A percentile compares a stretch with the other conserved stretches of the same genome.
Evolutionary conservation across 345 rosid species (phyloP).

Genomic region (Populus deltoides): DNA sequence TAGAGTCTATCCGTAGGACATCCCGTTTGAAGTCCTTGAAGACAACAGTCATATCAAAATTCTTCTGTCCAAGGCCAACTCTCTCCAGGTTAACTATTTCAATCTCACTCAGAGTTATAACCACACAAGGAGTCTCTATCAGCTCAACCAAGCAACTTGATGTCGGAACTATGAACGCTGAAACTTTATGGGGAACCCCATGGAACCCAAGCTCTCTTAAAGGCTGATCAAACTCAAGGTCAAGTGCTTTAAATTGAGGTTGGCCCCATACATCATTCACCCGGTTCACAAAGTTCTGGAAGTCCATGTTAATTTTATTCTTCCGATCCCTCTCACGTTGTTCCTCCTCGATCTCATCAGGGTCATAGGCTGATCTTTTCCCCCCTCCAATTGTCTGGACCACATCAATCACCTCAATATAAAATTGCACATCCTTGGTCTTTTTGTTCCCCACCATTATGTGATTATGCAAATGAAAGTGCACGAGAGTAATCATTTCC

Average conservation of each 20-base stretch:
- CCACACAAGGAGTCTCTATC: slow-evolving; percentile 74
- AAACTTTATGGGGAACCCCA: slow-evolving; percentile 82
- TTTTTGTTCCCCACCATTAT: slow-evolving; percentile 93
- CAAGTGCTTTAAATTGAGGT: slow-evolving; percentile 68
- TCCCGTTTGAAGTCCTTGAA: slow-evolving; percentile 94
- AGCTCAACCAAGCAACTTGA: slow-evolving; percentile 90
- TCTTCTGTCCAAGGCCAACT: slow-evolving; percentile 87
- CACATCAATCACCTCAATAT: slow-evolving; percentile 87
- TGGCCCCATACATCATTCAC: slow-evolving; percentile 88
- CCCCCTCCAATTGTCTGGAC: slow-evolving; percentile 89
- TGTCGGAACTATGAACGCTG: slow-evolving; percentile 82
- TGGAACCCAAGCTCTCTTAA: slow-evolving; percentile 88
- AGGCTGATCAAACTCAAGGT: slow-evolving; percentile 97
- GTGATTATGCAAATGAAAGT: slow-evolving; percentile 89
- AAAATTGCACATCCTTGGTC: slow-evolving; percentile 93
- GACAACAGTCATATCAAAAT: slow-evolving; percentile 86
- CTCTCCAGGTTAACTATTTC: slow-evolving; percentile 97
- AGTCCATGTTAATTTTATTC: slow-evolving; percentile 84
- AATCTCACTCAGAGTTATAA: slow-evolving; percentile 79
- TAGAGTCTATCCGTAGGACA: slow-evolving; percentile 76
- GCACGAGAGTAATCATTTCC: slow-evolving; percentile 84
- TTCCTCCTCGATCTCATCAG: slow-evolving; percentile 93
- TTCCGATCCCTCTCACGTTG: slow-evolving; percentile 85
- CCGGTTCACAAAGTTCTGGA: slow-evolving; percentile 72
- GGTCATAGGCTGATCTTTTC: slow-evolving; percentile 91